Evolutionary conservation across 768 basidiomycete genomes (phyloP).

Genomic region (Mycena vulgaris): DNA sequence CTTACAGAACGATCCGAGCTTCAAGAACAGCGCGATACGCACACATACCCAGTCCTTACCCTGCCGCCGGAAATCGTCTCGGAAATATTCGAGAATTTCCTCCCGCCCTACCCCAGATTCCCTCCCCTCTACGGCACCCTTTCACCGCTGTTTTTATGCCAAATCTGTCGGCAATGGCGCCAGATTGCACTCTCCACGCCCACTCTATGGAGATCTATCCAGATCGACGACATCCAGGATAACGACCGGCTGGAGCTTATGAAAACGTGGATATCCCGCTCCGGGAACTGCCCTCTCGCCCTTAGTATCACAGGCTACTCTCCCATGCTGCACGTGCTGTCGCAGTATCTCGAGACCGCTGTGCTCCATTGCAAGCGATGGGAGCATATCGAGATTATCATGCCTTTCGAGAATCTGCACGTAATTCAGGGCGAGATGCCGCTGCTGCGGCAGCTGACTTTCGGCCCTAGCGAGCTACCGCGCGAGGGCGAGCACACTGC

Average conservation of each 20-base stretch:
- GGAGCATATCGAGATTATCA: not conserved
- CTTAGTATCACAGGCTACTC: not conserved
- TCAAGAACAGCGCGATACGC: not conserved
- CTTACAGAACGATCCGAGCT: not conserved
- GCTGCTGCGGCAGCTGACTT: conserved; percentile 1
- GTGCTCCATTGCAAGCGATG: conserved; percentile 10
- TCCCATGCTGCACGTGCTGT: not conserved
- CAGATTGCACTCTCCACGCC: conserved; percentile 12
- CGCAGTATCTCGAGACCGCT: not conserved
- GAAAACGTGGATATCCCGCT: conserved; percentile 13
- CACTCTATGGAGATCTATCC: conserved; percentile 13
- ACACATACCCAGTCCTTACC: not conserved
- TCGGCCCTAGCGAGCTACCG: not conserved
- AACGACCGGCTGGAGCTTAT: not conserved
- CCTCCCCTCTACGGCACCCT: not conserved
- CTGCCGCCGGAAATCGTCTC: not conserved
- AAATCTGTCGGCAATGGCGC: conserved; percentile 16
- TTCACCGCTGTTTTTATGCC: conserved; percentile 1
- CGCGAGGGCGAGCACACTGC: not conserved
- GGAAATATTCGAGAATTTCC: not conserved
- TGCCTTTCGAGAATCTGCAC: not conserved
- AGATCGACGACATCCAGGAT: not conserved
- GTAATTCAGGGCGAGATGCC: conserved; percentile 23
- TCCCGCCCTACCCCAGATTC: not conserved
- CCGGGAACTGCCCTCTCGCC: conserved; percentile 5